phyloP scores from a whole-genome alignment of 2,329 filamentous ascomycete species.

The Paraphaeosphaeria sporulosa region DNA sequence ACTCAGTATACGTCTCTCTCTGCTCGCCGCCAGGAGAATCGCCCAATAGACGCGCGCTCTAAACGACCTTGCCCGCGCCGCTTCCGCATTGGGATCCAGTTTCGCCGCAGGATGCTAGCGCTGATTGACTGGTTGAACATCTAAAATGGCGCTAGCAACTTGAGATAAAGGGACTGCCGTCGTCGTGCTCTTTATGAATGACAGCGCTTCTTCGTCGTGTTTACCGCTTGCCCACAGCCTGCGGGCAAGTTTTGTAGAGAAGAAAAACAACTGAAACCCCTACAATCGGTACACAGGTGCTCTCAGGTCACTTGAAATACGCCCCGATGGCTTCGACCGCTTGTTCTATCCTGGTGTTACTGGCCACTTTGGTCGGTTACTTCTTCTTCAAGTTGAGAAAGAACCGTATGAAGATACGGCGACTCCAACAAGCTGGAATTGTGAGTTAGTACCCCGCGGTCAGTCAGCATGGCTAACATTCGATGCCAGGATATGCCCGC shows the following conservation, averaged over 20 bases:
- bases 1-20: neutral
- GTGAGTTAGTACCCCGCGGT: neutral
- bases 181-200: neutral
- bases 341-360: neutral
- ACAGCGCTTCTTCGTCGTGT: neutral
- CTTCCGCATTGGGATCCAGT: conserved; percentile 1
- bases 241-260: neutral
- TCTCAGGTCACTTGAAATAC: neutral
- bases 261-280: neutral
- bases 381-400: neutral
- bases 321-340: neutral
- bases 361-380: neutral
- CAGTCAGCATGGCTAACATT: neutral
- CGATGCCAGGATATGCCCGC: conserved; percentile 6
- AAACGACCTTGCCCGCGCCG: neutral
- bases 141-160: neutral
- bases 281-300: neutral
- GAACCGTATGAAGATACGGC: conserved; percentile 5
- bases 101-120: conserved; percentile 9
- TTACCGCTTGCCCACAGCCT: neutral
- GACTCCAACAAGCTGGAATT: conserved; percentile 11
- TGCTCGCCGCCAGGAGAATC: neutral
- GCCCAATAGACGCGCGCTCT: neutral
- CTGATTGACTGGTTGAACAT: neutral
- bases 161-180: neutral